Percentiles rank a stretch among this genome's conserved stretches.
Evolutionary conservation across 257 asterid species (phyloP).

Genomic region (Echites panduratus): DNA sequence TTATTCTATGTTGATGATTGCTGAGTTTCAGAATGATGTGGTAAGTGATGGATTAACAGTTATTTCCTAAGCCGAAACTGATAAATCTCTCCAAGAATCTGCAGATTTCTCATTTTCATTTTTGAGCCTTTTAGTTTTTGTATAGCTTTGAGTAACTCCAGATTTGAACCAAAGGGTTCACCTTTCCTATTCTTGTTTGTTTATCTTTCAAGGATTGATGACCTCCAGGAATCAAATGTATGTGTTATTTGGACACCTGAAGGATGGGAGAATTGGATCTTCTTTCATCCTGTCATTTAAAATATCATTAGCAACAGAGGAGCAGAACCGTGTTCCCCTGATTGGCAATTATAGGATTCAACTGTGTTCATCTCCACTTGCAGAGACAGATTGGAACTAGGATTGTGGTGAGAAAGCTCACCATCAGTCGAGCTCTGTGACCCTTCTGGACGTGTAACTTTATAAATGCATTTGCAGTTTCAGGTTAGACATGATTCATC

Average conservation of each 20-base stretch:
- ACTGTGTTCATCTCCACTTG: conserved; percentile 8
- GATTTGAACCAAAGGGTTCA: neutral
- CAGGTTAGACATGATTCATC: conserved; percentile 6
- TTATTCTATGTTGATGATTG: neutral
- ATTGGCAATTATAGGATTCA: neutral
- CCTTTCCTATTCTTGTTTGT: neutral
- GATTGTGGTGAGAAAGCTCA: neutral
- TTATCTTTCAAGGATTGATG: neutral
- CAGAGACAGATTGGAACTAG: neutral
- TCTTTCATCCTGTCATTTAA: neutral
- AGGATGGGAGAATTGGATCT: neutral
- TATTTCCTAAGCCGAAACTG: neutral
- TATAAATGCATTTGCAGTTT: neutral
- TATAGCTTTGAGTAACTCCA: neutral
- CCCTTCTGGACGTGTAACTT: conserved; percentile 11
- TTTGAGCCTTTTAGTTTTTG: neutral
- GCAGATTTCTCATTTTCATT: neutral
- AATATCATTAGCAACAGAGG: conserved; percentile 1
- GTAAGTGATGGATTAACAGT: neutral
- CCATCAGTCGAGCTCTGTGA: neutral
- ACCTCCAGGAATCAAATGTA: neutral
- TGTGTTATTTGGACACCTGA: neutral
- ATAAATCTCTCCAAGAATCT: neutral
- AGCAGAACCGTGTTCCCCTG: neutral
- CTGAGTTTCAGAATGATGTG: neutral